Conservation (phyloP, 2,329 filamentous ascomycete genomes). For the Aspergillus piperis region DNA sequence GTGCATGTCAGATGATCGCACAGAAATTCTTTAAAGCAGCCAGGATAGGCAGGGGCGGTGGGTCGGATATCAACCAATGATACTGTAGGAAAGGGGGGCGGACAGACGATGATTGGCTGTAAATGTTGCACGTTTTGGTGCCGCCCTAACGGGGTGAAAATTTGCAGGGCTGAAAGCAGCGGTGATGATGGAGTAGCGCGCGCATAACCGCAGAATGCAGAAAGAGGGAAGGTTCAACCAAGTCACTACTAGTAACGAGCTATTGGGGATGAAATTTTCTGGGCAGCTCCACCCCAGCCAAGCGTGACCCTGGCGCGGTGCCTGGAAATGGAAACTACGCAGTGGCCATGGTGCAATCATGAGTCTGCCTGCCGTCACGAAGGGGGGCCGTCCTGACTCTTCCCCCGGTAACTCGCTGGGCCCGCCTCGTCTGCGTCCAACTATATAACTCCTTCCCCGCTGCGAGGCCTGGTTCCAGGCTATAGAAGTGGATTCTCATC, state of each 20-base stretch:
- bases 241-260: neutral
- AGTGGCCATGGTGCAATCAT: slow-evolving; percentile 19
- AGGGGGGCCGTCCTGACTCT: slow-evolving; percentile 9
- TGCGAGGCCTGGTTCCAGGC: slow-evolving; percentile 18
- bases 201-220: neutral
- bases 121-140: neutral
- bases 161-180: slow-evolving; percentile 3
- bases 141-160: neutral
- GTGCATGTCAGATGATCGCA: slow-evolving; percentile 37
- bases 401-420: slow-evolving; percentile 15
- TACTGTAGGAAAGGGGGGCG: too few species aligned
- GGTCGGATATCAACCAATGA: slow-evolving; percentile 8
- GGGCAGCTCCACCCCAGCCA: neutral
- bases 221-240: neutral
- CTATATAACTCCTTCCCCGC: slow-evolving; percentile 27
- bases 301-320: slow-evolving; percentile 23
- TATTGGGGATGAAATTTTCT: neutral
- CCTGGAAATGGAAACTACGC: slow-evolving; percentile 16
- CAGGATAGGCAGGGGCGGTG: neutral
- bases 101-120: neutral
- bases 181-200: slow-evolving; percentile 4
- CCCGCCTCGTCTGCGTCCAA: slow-evolving; percentile 8
- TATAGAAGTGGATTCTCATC: slow-evolving; percentile 14
- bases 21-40: slow-evolving; percentile 1
- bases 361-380: slow-evolving; percentile 16